phyloP scores from a whole-genome alignment of 805 yeast species.

The Candida schatavii region DNA sequence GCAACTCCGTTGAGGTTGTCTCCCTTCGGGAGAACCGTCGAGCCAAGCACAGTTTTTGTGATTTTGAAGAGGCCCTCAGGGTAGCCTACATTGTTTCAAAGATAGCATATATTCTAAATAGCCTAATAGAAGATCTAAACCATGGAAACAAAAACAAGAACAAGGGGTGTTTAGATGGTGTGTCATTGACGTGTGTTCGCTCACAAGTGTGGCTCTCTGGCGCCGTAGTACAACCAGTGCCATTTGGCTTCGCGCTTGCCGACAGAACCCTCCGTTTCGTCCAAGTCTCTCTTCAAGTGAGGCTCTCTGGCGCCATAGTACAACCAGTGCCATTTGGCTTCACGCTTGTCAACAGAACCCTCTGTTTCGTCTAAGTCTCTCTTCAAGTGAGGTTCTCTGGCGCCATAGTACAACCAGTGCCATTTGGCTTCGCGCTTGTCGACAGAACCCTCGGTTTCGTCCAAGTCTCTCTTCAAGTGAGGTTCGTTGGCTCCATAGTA shows the following conservation, averaged over 20 bases:
- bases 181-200: neutral
- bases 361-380: slow-evolving; percentile 3
- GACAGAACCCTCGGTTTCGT: neutral
- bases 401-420: neutral
- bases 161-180: neutral
- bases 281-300: slow-evolving; percentile 3
- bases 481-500: neutral
- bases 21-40: no score
- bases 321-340: slow-evolving; percentile 2
- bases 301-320: neutral
- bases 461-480: slow-evolving; percentile 4
- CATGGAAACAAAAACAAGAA: neutral
- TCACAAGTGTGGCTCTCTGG: slow-evolving; percentile 1
- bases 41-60: no score
- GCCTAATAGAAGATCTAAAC: neutral
- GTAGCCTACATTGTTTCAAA: no score
- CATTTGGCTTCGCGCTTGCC: slow-evolving; percentile 1
- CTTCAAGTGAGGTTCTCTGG: slow-evolving; percentile 2
- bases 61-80: no score
- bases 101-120: neutral
- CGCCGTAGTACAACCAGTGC: neutral
- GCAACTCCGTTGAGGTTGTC: no score
- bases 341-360: neutral
- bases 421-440: slow-evolving; percentile 3
- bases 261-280: neutral